Conservation (phyloP, 2,329 filamentous ascomycete species). For the Xylariaceae sp. region DNA sequence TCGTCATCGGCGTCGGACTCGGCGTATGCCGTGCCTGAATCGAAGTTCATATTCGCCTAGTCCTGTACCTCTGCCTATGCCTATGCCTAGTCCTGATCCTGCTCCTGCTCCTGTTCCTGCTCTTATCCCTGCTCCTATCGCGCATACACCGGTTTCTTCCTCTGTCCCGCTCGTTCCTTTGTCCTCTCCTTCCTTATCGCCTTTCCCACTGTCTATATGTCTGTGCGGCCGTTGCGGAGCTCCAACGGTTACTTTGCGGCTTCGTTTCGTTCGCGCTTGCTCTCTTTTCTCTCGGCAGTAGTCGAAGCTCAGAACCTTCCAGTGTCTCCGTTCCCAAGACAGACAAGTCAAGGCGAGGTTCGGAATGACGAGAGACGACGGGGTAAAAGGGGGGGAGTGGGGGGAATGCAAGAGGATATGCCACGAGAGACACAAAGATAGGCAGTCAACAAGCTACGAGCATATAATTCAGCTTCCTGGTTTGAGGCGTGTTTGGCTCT, state of each 20-base stretch:
- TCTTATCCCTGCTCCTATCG: neutral
- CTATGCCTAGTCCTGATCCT: neutral
- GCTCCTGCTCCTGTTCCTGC: neutral
- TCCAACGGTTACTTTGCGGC: neutral
- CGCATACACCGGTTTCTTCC: neutral
- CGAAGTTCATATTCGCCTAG: constrained; percentile 50
- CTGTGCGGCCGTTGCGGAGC: neutral
- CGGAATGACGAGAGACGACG: constrained; percentile 1
- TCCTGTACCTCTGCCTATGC: neutral
- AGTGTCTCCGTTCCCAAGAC: neutral
- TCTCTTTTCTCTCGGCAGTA: neutral
- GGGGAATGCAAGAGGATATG: neutral
- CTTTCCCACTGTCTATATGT: neutral
- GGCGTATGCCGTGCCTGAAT: constrained; percentile 64
- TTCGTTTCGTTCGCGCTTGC: neutral
- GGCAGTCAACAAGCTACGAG: constrained; percentile 1
- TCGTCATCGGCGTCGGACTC: constrained; percentile 80
- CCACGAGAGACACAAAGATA: constrained; percentile 11
- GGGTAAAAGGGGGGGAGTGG: neutral
- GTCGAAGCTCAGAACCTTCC: neutral
- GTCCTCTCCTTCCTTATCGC: neutral
- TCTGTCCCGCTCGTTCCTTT: neutral
- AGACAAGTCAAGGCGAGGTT: neutral
- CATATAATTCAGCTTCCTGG: neutral
- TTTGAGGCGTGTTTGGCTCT: constrained; percentile 1